Conservation (phyloP, 352 stramenopile species). For the Globisporangium barbulae region DNA sequence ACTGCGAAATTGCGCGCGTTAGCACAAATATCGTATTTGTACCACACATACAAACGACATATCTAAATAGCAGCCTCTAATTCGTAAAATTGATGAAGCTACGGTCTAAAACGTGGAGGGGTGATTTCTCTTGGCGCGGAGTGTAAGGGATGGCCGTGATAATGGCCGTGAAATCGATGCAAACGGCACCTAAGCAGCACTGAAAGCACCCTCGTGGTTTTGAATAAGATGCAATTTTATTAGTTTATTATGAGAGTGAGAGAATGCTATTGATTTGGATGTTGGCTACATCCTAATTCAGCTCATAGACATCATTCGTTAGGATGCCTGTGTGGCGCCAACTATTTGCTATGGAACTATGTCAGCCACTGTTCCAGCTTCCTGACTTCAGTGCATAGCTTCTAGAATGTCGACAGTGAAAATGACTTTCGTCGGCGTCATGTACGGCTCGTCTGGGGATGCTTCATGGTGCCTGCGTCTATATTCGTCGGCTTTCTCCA, state of each 20-base stretch:
- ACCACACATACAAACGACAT: too few relatives aligned
- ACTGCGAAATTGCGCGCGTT: too few relatives aligned
- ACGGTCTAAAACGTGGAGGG: too few relatives aligned
- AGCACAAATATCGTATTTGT: too few relatives aligned
- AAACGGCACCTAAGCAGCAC: neutral
- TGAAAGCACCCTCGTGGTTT: too few relatives aligned
- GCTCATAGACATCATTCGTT: neutral
- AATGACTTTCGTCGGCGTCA: neutral
- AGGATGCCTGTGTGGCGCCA: neutral
- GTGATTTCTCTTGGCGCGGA: too few relatives aligned
- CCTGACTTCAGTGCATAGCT: neutral
- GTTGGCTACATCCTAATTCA: neutral
- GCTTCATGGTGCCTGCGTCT: neutral
- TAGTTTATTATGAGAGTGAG: neutral
- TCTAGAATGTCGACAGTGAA: conserved; percentile 23
- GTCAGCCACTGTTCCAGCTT: neutral
- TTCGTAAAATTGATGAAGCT: too few relatives aligned
- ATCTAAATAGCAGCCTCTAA: too few relatives aligned
- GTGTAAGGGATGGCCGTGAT: neutral
- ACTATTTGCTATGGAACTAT: neutral
- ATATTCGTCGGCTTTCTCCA: neutral
- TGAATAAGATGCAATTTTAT: neutral
- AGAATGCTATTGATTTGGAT: neutral
- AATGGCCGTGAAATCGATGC: neutral
- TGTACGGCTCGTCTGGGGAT: neutral